Conservation (phyloP, 2,329 filamentous ascomycete genomes). For the Bimuria novae-zelandiae region DNA sequence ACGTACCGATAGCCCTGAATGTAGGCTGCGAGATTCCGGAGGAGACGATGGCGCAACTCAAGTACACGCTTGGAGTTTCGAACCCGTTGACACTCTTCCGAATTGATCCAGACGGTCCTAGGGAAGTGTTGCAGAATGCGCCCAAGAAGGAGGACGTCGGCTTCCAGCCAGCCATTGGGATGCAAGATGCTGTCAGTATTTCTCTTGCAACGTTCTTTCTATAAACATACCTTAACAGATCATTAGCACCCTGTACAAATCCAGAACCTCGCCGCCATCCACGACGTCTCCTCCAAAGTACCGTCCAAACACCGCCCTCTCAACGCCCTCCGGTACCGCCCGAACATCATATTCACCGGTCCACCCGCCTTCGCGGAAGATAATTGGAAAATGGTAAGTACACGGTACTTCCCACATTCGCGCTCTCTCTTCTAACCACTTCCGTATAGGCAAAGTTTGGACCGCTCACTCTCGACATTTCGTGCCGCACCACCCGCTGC, state of each 20-base stretch:
- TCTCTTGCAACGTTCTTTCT: too few species aligned
- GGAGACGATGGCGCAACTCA: conserved; percentile 66
- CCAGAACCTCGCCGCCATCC: conserved; percentile 67
- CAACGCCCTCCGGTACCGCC: conserved; percentile 67
- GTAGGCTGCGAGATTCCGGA: conserved; percentile 50
- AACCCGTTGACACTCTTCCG: conserved; percentile 71
- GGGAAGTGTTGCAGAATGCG: conserved; percentile 65
- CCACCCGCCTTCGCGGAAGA: conserved; percentile 70
- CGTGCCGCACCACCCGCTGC: conserved; percentile 71
- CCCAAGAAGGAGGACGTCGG: conserved; percentile 63
- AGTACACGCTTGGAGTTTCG: conserved; percentile 68
- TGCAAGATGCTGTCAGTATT: conserved; percentile 68
- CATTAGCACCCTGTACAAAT: conserved; percentile 76
- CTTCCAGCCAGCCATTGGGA: conserved; percentile 68
- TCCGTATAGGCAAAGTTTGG: conserved; percentile 49
- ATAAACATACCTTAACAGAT: too few species aligned
- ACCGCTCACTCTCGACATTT: conserved; percentile 55
- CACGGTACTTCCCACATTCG: neutral
- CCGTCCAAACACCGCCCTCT: conserved; percentile 59
- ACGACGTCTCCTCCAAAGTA: conserved; percentile 63
- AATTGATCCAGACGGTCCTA: conserved; percentile 61
- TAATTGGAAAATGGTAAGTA: conserved; percentile 61
- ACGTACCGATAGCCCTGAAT: conserved; percentile 56
- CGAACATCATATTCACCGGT: conserved; percentile 73
- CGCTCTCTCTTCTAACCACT: conserved; percentile 38